Evolutionary conservation across 176 grass and related monocot species (phyloP), one percentile per base, ranked within the genome.

Genomic region (Tillandsia leiboldiana): DNA sequence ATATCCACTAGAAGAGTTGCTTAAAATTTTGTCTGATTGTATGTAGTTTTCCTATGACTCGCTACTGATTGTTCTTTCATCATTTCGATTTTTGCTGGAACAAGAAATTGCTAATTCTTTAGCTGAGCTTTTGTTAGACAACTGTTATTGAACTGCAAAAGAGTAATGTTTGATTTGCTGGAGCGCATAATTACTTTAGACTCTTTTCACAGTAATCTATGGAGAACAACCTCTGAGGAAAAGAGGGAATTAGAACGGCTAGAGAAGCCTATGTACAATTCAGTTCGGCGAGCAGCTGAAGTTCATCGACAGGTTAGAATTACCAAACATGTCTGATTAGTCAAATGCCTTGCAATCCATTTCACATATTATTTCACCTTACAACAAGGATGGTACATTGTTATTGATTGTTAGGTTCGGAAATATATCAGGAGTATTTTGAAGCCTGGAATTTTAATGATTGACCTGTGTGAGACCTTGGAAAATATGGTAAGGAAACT

Each of bases 381-480:
- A 29, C n/a, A 51, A 51, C 72, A 18, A 51, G 71, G 62, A 77
- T 12, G 12, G 9, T 59, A 7, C 69, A 1, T 47, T 50, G 4
- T 79, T 74, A 56, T 72, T 56, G 20, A 56, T 75, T 76, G 5
- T 70, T 74, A 99, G 94, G 94, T 99, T 11, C 80, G 94, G 52
- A 99, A 90, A 68, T 86, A 99, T 86, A 99, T 90, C 68, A 90
- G 84, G 79, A 93, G 84, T 74, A 90, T 90, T 69, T 63, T 99
- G 23, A 93, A 90, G 56, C 94, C 94, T 64, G 94, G 94, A 83
- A 99, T 99, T 77, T 75, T 99, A 83, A 99, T 99, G 94, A 63
- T 80, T 26, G 89, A 99, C 42, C 75, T 99, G 47, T 99, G 94
- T 29, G 94, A 99, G 70, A 81, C 78, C 28, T 78, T 81, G 62